A percentile compares a stretch with the other conserved stretches of the same genome.
Evolutionary conservation across 2,329 filamentous ascomycete species (phyloP).

Genomic region (Neophaeococcomyces mojaviensis): DNA sequence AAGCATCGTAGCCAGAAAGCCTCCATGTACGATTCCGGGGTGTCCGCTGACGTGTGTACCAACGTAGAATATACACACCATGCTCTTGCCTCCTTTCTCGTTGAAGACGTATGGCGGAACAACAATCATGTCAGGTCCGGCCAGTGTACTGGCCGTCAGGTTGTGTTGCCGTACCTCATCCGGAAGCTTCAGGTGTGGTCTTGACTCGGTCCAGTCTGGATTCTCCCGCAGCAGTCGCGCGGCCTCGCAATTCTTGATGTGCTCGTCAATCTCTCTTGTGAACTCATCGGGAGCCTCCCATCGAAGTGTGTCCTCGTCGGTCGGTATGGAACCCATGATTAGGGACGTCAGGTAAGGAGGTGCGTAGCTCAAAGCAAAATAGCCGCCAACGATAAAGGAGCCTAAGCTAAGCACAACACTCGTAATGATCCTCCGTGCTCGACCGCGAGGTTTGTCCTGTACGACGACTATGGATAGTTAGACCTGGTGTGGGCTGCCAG

Average conservation of each 20-base stretch:
- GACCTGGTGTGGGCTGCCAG: too few species aligned
- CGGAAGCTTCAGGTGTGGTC: conserved; percentile 84
- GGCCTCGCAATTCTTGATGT: conserved; percentile 70
- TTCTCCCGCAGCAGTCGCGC: conserved; percentile 59
- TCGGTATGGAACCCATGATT: conserved; percentile 39
- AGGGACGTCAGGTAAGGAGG: conserved; percentile 19
- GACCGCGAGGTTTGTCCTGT: conserved; percentile 17
- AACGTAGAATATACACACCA: conserved; percentile 68
- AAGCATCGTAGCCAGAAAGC: conserved; percentile 80
- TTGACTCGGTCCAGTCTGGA: conserved; percentile 62
- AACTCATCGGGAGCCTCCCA: conserved; percentile 53
- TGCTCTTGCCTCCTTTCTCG: conserved; percentile 60
- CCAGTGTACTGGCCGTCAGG: conserved; percentile 72
- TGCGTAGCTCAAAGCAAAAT: conserved; percentile 18
- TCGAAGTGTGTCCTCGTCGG: conserved; percentile 65
- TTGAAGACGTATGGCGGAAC: conserved; percentile 75
- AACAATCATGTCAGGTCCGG: conserved; percentile 66
- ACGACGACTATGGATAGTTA: conserved; percentile 18
- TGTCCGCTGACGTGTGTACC: conserved; percentile 79
- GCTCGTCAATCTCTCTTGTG: conserved; percentile 56
- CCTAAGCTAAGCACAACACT: conserved; percentile 19
- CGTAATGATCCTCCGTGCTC: conserved; percentile 20
- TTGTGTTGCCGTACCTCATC: conserved; percentile 60
- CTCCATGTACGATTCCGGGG: conserved; percentile 83
- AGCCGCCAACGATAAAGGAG: conserved; percentile 18